A percentile compares a stretch with the other conserved stretches of the same genome.
Conservation (phyloP, 331 rosid species). For the Erythrophleum ivorense region DNA sequence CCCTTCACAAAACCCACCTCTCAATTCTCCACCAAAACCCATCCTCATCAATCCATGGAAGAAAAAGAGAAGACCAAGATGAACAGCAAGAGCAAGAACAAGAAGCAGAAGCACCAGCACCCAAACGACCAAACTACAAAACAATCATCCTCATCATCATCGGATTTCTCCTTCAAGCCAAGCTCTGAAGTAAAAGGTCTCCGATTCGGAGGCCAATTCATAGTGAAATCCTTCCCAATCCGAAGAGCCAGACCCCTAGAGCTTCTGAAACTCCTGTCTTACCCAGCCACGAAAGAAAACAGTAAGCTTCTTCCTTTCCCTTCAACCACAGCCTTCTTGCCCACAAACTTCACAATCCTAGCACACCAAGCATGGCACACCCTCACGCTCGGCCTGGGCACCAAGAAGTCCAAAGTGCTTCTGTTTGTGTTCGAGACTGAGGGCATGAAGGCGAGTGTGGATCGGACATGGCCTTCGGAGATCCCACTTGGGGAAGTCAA, state of each 20-base stretch:
- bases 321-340: slow-evolving; percentile 81
- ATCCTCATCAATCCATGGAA: slow-evolving; percentile 50
- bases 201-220: slow-evolving; percentile 90
- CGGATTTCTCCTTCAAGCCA: slow-evolving; percentile 90
- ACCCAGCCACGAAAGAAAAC: slow-evolving; percentile 51
- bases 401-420: slow-evolving; percentile 82
- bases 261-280: slow-evolving; percentile 74
- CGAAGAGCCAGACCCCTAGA: slow-evolving; percentile 79
- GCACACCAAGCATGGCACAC: slow-evolving; percentile 99
- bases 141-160: slow-evolving; percentile 36
- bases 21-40: slow-evolving; percentile 29
- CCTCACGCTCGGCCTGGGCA: slow-evolving; percentile 92
- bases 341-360: slow-evolving; percentile 93
- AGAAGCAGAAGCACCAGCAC: slow-evolving; percentile 91
- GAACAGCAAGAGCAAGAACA: slow-evolving; percentile 50
- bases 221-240: slow-evolving; percentile 90
- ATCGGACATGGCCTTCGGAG: slow-evolving; percentile 80
- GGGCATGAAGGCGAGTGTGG: slow-evolving; percentile 60
- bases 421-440: slow-evolving; percentile 83
- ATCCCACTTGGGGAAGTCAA: slow-evolving; percentile 92
- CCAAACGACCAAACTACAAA: slow-evolving; percentile 77
- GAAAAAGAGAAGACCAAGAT: slow-evolving; percentile 61
- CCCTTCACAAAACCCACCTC: slow-evolving; percentile 42
- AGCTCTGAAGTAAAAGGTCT: slow-evolving; percentile 87
- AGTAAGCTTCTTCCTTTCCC: slow-evolving; percentile 68